Evolutionary conservation across 768 basidiomycete genomes (phyloP).

Genomic region (Termitomyces titanicus): DNA sequence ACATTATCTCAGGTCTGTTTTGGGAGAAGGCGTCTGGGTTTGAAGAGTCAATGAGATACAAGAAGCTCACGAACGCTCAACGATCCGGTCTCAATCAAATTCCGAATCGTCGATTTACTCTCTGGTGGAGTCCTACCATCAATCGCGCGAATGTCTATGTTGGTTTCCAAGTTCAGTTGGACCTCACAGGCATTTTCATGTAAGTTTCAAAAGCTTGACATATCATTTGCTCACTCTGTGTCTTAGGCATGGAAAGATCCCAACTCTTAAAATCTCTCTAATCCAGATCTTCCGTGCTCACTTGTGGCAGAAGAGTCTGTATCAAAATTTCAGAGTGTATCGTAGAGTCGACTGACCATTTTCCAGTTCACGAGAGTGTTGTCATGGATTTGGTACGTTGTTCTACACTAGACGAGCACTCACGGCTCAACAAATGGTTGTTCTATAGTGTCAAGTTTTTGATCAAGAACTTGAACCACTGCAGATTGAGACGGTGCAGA

Average conservation of each 20-base stretch:
- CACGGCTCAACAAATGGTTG: neutral
- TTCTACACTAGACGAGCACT: neutral
- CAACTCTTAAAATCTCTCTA: slow-evolving; percentile 96
- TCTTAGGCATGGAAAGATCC: slow-evolving; percentile 92
- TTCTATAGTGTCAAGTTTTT: slow-evolving; percentile 85
- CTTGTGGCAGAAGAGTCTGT: slow-evolving; percentile 98
- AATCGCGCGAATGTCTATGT: slow-evolving; percentile 99
- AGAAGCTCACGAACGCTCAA: slow-evolving; percentile 97
- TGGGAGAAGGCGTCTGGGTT: slow-evolving; percentile 99
- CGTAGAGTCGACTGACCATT: slow-evolving; percentile 1
- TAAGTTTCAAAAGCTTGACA: slow-evolving; percentile 22
- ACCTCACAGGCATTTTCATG: slow-evolving; percentile 97
- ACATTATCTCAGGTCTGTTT: slow-evolving; percentile 61
- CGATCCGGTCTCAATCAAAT: slow-evolving; percentile 97
- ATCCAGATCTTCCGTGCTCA: slow-evolving; percentile 99
- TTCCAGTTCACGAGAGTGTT: slow-evolving; percentile 80
- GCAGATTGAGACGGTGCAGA: slow-evolving; percentile 98
- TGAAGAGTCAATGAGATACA: slow-evolving; percentile 94
- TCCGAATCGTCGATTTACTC: slow-evolving; percentile 97
- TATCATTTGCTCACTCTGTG: slow-evolving; percentile 1
- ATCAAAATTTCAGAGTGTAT: slow-evolving; percentile 18
- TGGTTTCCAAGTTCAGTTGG: slow-evolving; percentile 99
- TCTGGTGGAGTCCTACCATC: slow-evolving; percentile 99
- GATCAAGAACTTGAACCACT: slow-evolving; percentile 98
- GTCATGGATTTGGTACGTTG: slow-evolving; percentile 79